Evolutionary conservation across 2,329 filamentous ascomycete genomes (phyloP).

Genomic region (Helminthosporium solani): DNA sequence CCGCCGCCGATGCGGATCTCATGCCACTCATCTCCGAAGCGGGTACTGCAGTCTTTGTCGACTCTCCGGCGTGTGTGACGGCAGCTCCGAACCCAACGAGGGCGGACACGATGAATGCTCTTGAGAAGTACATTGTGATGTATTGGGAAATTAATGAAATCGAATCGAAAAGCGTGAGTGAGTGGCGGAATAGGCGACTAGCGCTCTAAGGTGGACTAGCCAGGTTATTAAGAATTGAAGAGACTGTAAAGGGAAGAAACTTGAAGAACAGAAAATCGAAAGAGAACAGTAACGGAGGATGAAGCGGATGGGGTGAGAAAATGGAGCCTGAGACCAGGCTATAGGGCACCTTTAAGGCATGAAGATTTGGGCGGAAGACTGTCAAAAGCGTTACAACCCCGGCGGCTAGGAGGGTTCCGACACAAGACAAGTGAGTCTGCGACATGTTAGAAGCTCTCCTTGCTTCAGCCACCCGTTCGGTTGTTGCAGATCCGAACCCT

Average conservation of each 20-base stretch:
- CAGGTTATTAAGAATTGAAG: slow-evolving; percentile 40
- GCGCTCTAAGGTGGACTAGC: slow-evolving; percentile 45
- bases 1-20: slow-evolving; percentile 5
- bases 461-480: slow-evolving; percentile 39
- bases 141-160: slow-evolving; percentile 30
- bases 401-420: slow-evolving; percentile 37
- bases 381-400: slow-evolving; percentile 27
- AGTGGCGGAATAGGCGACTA: slow-evolving; percentile 36
- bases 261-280: slow-evolving; percentile 34
- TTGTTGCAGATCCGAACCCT: slow-evolving; percentile 20
- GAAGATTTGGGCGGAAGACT: slow-evolving; percentile 24
- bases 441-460: slow-evolving; percentile 39
- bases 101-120: slow-evolving; percentile 31
- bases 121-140: slow-evolving; percentile 39
- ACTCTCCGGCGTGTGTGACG: slow-evolving; percentile 19
- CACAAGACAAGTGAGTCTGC: slow-evolving; percentile 32
- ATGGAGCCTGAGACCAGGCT: slow-evolving; percentile 38
- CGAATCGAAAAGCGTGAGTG: slow-evolving; percentile 21
- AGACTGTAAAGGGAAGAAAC: slow-evolving; percentile 22
- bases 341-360: slow-evolving; percentile 42
- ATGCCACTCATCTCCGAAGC: slow-evolving; percentile 21
- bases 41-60: slow-evolving; percentile 7
- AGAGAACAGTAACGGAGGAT: slow-evolving; percentile 32
- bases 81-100: slow-evolving; percentile 33
- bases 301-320: slow-evolving; percentile 29